Percentiles rank a stretch among this genome's conserved stretches.
Conservation (phyloP, 768 basidiomycete genomes). For the Phaffia australis region DNA sequence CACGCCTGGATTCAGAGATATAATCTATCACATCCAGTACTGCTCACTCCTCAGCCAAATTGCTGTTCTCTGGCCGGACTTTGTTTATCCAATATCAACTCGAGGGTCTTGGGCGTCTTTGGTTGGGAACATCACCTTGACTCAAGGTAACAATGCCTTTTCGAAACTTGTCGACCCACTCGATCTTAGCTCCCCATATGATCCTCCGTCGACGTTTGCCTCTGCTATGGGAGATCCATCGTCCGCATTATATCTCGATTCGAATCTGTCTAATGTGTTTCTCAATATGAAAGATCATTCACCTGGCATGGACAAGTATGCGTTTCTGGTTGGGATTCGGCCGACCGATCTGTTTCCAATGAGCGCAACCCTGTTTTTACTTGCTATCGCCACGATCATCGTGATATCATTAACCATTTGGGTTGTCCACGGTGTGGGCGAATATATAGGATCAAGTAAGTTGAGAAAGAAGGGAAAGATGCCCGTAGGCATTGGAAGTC, state of each 20-base stretch:
- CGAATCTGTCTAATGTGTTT: constrained; percentile 56
- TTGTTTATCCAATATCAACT: constrained; percentile 72
- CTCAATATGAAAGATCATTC: constrained; percentile 55
- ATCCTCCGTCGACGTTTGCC: constrained; percentile 59
- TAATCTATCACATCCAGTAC: constrained; percentile 90
- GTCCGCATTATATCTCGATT: constrained; percentile 69
- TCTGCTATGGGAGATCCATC: constrained; percentile 58
- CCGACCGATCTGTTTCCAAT: constrained; percentile 72
- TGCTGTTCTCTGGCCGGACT: constrained; percentile 81
- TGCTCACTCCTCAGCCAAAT: constrained; percentile 66
- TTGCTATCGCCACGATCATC: constrained; percentile 62
- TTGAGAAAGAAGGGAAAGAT: constrained; percentile 8
- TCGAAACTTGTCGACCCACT: constrained; percentile 60
- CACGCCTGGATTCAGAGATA: constrained; percentile 82
- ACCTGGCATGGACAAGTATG: constrained; percentile 69
- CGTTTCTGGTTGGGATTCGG: constrained; percentile 68
- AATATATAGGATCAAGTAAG: constrained; percentile 25
- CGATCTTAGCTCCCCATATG: constrained; percentile 33
- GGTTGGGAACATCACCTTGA: constrained; percentile 55
- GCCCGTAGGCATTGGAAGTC: neutral
- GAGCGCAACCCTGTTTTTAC: constrained; percentile 71
- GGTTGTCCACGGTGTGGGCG: constrained; percentile 48
- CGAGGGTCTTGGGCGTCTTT: constrained; percentile 78
- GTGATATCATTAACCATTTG: constrained; percentile 60
- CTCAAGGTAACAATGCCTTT: constrained; percentile 42